Evolutionary conservation across 805 yeast species (phyloP), one percentile per base, ranked within the genome.

Genomic region (Starmerella tilneyi): DNA sequence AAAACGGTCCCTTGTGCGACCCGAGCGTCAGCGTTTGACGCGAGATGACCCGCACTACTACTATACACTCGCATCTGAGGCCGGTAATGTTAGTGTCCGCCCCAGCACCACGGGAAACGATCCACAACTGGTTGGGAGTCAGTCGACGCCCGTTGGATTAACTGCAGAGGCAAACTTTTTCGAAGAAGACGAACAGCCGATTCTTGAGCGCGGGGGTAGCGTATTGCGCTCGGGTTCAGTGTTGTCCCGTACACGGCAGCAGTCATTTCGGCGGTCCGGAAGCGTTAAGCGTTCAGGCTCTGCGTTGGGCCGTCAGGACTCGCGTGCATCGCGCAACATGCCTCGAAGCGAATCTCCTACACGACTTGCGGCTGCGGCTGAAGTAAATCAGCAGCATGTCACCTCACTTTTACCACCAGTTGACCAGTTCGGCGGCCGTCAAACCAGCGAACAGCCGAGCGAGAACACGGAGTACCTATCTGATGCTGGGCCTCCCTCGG

Each of bases 41-140:
- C 76, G 74, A n/a, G 72, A 71, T 43, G 82, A 83, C 59, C 92
- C 89, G 3, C 76, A 79, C 46, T 82, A 71, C 63, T 85, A 82
- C 62, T 85, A 84, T 62, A 73, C 54, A 3, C 40, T 50, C 1
- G 53, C 43, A 4, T 38, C 42, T 22, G 54, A 50, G 30, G 54
- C 44, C n/a, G 44, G 53, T 22, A 45, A 49, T 45, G 63, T 84
- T 50, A 69, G 68, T 44, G 79, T 83, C 30, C 75, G 72, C 54
- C 85, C 92, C 2, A 75, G 84, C 0, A 63, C 76, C 3, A 79
- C 85, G 1, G 89, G 92, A 3, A 65, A 76, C 29, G 81, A 80
- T 52, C 89, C 81, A 4, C 40, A 27, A 19, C 15, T 43, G n/a
- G 40, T 42, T 5, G 24, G 43, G 1, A 44, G 46, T 20, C 41